Evolutionary conservation across 768 basidiomycete genomes (phyloP), one percentile per base, ranked within the genome.

Genomic region (Ramaria rubella): DNA sequence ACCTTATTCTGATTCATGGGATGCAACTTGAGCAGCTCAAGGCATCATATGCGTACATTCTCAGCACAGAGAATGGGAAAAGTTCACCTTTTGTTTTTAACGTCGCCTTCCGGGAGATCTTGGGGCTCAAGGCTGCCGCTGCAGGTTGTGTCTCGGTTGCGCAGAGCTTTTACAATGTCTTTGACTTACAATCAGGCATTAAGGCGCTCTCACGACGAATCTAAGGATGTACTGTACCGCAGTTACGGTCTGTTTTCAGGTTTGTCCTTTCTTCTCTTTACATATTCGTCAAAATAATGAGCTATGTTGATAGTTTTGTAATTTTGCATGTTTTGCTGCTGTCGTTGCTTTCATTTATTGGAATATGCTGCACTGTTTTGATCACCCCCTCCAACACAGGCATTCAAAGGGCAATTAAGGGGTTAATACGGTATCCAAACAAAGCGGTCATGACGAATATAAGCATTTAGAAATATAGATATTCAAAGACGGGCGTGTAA

Each of bases 21-120:
- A 36, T 44, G 76, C 21, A 71, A 76, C 6, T 84, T 4, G 49
- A 59, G 43, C 49, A 2, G 2, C 38, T 72, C 23, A 83, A 81
- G 62, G 82, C 84, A 0, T 85, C 85, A 0, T 81, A 72, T 38
- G 84, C 86, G 0, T 80, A 79, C 53, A 31, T 4, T 0, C 52
- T 61, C n/a, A 59, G 59, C 1, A 29, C 60, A 7, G 11, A 23
- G 44, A 46, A 24, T 11, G 23, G 9, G 11, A 12, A 9, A 24
- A 9, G 9, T 46, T 11, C 11, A 46, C 9, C 23, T 14, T 84
- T 86, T 53, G 83, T 69, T 0, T 83, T 83, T 62, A 60, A 61
- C 0, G 75, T 86, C 30, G 83, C 85, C 0, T 85, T 81, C 60
- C 62, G 59, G 15, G 71, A 72, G 1, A 61, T 86, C 1, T 83